A percentile compares a stretch with the other conserved stretches of the same genome.
These are phyloP conservation scores for Colletotrichum tanaceti DNA, from an alignment of 2,329 filamentous ascomycete species.

Conservation along the genomic window DNA sequence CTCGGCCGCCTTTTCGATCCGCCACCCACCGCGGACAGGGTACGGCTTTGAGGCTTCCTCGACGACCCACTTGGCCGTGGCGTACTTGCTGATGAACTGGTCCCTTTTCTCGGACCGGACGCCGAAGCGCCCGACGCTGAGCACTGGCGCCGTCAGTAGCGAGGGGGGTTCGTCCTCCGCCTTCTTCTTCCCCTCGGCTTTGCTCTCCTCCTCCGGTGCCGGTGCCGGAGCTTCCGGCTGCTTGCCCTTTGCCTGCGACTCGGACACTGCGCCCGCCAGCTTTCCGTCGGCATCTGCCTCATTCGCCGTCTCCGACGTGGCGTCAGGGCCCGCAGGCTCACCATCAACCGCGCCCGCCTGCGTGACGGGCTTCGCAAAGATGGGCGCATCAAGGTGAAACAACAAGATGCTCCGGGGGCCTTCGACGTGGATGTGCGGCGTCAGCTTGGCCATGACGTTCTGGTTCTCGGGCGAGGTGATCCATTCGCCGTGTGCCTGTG, in stretches of 20 bases:
- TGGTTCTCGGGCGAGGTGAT: constrained; percentile 56
- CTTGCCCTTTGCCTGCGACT: constrained; percentile 21
- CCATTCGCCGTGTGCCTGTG: constrained; percentile 57
- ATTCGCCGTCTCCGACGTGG: background rate
- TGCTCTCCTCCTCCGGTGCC: constrained; percentile 15
- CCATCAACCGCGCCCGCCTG: constrained; percentile 15
- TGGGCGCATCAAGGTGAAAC: constrained; percentile 55
- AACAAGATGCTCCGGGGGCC: constrained; percentile 50
- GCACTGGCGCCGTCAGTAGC: constrained; percentile 44
- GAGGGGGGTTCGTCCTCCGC: constrained; percentile 28
- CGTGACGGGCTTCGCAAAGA: constrained; percentile 38
- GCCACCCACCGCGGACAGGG: constrained; percentile 55
- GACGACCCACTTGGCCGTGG: constrained; percentile 48
- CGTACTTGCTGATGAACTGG: constrained; percentile 51
- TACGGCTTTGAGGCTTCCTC: constrained; percentile 47
- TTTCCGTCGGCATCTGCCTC: constrained; percentile 1
- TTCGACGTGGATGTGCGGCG: constrained; percentile 48
- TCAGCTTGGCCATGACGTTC: constrained; percentile 49
- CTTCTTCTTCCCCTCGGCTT: constrained; percentile 29
- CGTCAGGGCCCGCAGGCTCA: background rate
- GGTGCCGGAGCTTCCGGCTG: constrained; percentile 14
- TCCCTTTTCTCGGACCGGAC: constrained; percentile 48
- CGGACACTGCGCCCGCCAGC: background rate
- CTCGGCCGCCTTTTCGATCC: constrained; percentile 52
- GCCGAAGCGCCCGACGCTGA: constrained; percentile 53